Base-by-base conservation (phyloP, 495 filamentous ascomycete genomes). In the Xylaria nigripes region DNA sequence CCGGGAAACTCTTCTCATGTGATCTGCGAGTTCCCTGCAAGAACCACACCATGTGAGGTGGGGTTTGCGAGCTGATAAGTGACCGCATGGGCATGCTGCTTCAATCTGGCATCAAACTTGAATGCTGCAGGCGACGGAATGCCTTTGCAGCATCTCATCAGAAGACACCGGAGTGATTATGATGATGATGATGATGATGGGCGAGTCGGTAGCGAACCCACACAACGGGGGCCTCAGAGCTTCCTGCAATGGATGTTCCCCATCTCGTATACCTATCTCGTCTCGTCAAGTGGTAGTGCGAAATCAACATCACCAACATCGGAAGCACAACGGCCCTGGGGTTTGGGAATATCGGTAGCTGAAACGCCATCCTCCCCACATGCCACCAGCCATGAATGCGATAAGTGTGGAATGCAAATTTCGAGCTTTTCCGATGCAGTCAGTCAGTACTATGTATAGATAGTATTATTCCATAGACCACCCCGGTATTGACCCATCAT, bases 1-100 rank as follows among this genome's bases (percentile, higher is more conserved):
- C 46, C 16, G 16, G 52, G 30, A 42, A 49, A 32, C 45, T 27
- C 36, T 50, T 22, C 53, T 55, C 53, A 55, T 55, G 53, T 55
- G 53, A 55, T 55, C 53, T 40, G 45, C 32, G 40, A 54, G 22
- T 44, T 45, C 15, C 25, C 53, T 50, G 53, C 46, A 55, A 44
- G 46, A 55, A 50, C 52, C 45, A 55, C 46, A 55, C 52, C 52
- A 55, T 27, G 23, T 34, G 23, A 12, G 46, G 52, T 48, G 38
- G 52, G 27, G 46, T 38, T 32, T 27, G 32, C 51, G 44, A 42
- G 29, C 19, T 42, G 44, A 48, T 54, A 42, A 45, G 51, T 44
- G 24, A 34, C 44, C 34, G 34, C 36, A 48, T 30, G 32, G 18
- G 40, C 48, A 48, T 18, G n/a, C 3, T 40, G 51, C 51, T 54